These are phyloP conservation scores for Penicillium manginii DNA, from an alignment of 495 filamentous ascomycete genomes.

Conservation along the genomic window DNA sequence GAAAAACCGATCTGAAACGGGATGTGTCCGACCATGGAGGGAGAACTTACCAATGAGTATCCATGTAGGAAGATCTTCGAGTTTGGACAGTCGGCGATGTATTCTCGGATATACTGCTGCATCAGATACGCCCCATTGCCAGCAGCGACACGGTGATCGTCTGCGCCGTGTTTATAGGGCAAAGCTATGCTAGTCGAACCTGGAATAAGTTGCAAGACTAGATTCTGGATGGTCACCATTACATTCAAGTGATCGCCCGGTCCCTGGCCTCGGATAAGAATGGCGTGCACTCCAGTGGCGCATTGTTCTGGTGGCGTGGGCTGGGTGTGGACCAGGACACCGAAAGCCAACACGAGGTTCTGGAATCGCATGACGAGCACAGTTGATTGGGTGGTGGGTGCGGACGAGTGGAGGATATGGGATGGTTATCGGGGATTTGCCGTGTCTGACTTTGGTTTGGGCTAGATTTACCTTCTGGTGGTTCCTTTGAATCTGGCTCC, in stretches of 20 bases:
- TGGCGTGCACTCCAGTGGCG: slow-evolving; percentile 33
- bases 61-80: slow-evolving; percentile 30
- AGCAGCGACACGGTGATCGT: slow-evolving; percentile 21
- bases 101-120: slow-evolving; percentile 30
- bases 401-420: neutral
- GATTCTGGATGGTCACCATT: slow-evolving; percentile 28
- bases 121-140: slow-evolving; percentile 26
- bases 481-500: neutral
- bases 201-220: slow-evolving; percentile 30
- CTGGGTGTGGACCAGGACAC: slow-evolving; percentile 14
- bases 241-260: slow-evolving; percentile 34
- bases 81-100: slow-evolving; percentile 25
- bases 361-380: slow-evolving; percentile 20
- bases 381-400: slow-evolving; percentile 3
- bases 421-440: neutral
- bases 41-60: slow-evolving; percentile 28
- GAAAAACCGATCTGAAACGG: neutral
- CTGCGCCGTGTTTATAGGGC: slow-evolving; percentile 26
- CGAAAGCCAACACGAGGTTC: slow-evolving; percentile 12
- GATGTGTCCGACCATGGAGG: neutral
- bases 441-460: neutral
- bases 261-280: slow-evolving; percentile 32
- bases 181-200: slow-evolving; percentile 29
- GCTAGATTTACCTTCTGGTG: slow-evolving; percentile 1
- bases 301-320: slow-evolving; percentile 18